phyloP scores from a whole-genome alignment of 805 yeast species.

The Wickerhamomyces ciferrii region DNA sequence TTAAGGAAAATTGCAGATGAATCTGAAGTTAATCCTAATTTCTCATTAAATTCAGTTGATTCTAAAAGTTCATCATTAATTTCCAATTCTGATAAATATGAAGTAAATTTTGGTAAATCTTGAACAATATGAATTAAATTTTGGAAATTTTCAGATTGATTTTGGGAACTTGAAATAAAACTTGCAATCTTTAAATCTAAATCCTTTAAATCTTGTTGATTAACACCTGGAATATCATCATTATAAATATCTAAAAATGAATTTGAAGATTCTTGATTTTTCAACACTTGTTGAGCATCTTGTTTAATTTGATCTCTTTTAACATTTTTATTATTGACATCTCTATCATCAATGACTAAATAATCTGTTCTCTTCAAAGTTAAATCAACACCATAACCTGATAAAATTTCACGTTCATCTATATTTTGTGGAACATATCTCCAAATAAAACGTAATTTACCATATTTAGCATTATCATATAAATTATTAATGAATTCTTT shows the following conservation, averaged over 20 bases:
- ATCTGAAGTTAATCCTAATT: conserved; percentile 32
- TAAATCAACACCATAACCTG: conserved; percentile 66
- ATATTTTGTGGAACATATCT: conserved; percentile 49
- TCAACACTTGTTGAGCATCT: conserved; percentile 20
- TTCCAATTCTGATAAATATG: conserved; percentile 18
- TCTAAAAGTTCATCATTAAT: conserved; percentile 21
- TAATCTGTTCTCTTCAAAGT: conserved; percentile 64
- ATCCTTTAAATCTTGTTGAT: conserved; percentile 26
- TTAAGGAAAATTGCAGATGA: conserved; percentile 57
- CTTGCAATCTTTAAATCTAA: conserved; percentile 38
- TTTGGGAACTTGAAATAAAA: conserved; percentile 15
- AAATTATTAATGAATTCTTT: conserved; percentile 53
- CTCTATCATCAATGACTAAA: conserved; percentile 59
- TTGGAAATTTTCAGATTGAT: conserved; percentile 26
- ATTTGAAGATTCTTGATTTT: conserved; percentile 2
- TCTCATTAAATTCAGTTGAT: conserved; percentile 26
- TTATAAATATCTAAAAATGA: conserved; percentile 17
- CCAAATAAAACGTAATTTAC: conserved; percentile 71
- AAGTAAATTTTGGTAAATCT: conserved; percentile 53
- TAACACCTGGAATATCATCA: conserved; percentile 26
- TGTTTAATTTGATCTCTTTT: conserved; percentile 18
- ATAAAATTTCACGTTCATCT: conserved; percentile 24
- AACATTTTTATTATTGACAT: conserved; percentile 12
- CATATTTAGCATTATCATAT: conserved; percentile 51
- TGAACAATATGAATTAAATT: conserved; percentile 34